Conservation (phyloP, 257 asterid species). For the Datura wrightii region DNA sequence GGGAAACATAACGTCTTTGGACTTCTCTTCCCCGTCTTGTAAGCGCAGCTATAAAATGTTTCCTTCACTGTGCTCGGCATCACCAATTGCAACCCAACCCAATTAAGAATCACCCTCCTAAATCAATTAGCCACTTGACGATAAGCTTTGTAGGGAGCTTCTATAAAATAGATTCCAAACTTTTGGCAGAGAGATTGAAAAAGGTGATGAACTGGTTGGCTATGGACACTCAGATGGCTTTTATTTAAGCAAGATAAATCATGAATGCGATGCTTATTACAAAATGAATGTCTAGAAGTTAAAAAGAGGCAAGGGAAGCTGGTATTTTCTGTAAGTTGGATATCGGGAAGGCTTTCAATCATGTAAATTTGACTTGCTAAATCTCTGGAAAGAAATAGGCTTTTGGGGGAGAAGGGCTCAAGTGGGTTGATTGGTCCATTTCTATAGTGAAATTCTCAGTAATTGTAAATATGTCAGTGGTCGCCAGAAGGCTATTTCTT, state of each 20-base stretch:
- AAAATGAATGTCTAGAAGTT: neutral
- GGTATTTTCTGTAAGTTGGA: neutral
- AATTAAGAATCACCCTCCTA: neutral
- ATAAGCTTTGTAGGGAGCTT: neutral
- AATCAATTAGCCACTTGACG: too few relatives aligned
- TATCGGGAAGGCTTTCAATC: conserved; percentile 1
- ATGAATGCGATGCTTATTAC: neutral
- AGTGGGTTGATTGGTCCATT: neutral
- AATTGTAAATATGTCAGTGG: neutral
- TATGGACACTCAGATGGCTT: neutral
- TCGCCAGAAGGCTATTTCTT: neutral
- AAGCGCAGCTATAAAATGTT: neutral
- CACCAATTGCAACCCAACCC: too few relatives aligned
- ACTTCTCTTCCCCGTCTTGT: neutral
- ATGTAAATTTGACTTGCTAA: conserved; percentile 1
- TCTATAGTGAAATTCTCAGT: neutral
- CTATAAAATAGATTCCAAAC: neutral
- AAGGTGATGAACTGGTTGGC: neutral
- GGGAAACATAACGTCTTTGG: neutral
- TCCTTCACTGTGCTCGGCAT: too few relatives aligned
- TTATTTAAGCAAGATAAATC: neutral
- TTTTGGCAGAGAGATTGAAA: neutral
- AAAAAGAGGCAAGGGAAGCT: conserved; percentile 8
- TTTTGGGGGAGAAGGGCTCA: neutral
- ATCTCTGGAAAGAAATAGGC: neutral